A percentile compares a stretch with the other conserved stretches of the same genome.
phyloP scores from a whole-genome alignment of 371 early-diverging fungal species.

The Blakeslea trispora region DNA sequence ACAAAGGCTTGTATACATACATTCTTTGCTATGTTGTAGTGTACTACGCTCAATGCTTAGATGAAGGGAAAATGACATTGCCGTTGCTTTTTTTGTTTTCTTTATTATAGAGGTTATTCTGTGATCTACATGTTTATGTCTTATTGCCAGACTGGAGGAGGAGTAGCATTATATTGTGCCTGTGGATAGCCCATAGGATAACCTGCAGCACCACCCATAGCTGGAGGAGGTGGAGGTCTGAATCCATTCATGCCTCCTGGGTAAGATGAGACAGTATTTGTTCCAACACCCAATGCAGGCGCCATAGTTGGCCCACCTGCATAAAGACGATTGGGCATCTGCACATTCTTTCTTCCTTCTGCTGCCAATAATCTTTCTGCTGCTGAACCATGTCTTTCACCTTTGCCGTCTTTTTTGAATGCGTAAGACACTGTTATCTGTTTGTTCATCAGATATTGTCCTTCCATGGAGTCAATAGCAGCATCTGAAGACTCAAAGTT shows the following conservation, averaged over 20 bases:
- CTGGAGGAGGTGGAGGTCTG: slow-evolving; percentile 44
- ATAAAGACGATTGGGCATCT: slow-evolving; percentile 71
- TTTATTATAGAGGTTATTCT: no score
- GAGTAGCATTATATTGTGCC: slow-evolving; percentile 10
- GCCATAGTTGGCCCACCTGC: slow-evolving; percentile 55
- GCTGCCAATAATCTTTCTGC: slow-evolving; percentile 96
- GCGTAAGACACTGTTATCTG: slow-evolving; percentile 92
- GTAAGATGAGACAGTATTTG: slow-evolving; percentile 20
- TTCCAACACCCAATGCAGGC: slow-evolving; percentile 16
- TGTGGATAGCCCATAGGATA: slow-evolving; percentile 24
- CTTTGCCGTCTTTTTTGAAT: slow-evolving; percentile 97
- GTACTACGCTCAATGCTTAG: no score
- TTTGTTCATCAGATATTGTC: slow-evolving; percentile 93
- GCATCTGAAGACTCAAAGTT: slow-evolving; percentile 95
- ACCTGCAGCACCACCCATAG: slow-evolving; percentile 20
- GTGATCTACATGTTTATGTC: no score
- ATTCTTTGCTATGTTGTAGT: no score
- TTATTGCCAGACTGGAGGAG: slow-evolving; percentile 13
- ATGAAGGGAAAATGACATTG: no score
- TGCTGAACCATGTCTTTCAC: slow-evolving; percentile 96
- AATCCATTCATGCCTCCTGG: slow-evolving; percentile 15
- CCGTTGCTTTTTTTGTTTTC: no score
- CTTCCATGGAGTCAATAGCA: slow-evolving; percentile 97
- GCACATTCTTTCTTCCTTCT: slow-evolving; percentile 80
- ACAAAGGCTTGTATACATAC: no score